Evolutionary conservation across 1,139 yeast species (phyloP), one percentile per base, ranked within the genome.

Genomic region (Meyerozyma athensensis): DNA sequence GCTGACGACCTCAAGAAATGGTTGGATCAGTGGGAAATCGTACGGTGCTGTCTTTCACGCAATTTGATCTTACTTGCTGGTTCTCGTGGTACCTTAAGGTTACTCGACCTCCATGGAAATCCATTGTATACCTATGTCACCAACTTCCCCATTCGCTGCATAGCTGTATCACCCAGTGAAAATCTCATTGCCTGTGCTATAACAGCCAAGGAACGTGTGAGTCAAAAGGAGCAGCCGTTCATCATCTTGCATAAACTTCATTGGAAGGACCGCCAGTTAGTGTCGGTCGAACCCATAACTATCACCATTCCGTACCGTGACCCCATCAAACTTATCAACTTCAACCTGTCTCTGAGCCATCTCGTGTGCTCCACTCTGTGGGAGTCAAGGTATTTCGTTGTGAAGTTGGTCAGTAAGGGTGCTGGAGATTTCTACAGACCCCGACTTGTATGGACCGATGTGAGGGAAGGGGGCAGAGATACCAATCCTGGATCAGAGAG

Each of bases 241-340:
- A 75, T 89, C 16, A 77, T 83, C 7, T 61, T 89, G 37, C 86
- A 86, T 47, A 69, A 74, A 34, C 45, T 79, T 9, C 60, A 54
- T 18, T 57, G 26, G 13, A 17, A 22, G 26, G 23, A 35, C 23
- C 38, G 45, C 8, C 33, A 33, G 7, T 38, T 67, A n/a, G 52
- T 52, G 32, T 58, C 62, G 26, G 74, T 68, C 17, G 74, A 68
- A 41, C 83, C 85, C 4, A 74, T 82, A 4, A 79, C 94, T 2
- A 82, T 89, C 30, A 81, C 95, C 0, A 70, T 86, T 37, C 96
- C 97, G 0, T 86, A 86, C 56, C 65, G 87, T 33, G 97, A 89
- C 56, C 95, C 95, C 0, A 78, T 90, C 30, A 83, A 83, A 45
- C 68, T 83, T 4, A 59, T 89, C 9, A 75, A 77, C 34, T 85